Base-by-base conservation (phyloP, 1,284 basidiomycete species). In the Ceratobasidium theobromae region DNA sequence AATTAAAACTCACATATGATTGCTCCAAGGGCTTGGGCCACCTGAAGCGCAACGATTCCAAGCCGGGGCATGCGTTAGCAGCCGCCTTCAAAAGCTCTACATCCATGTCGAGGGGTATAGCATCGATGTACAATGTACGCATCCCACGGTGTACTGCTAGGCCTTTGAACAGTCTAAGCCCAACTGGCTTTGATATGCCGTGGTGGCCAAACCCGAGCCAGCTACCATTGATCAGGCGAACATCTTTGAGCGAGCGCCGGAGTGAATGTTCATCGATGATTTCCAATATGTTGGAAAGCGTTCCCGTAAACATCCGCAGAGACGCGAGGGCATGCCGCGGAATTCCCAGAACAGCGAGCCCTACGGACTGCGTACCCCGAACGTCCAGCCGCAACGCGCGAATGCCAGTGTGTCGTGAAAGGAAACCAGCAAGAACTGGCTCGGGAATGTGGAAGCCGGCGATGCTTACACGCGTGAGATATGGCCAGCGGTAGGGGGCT, bases 171-270 rank as follows among this genome's bases (percentile, higher is more conserved):
- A 62, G 21, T 16, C 58, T 49, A 18, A 62, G 33, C n/a, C 32
- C 58, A 6, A 48, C 58, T 3, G 58, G 58, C 33, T 62, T 62
- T 35, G 58, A 49, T 28, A 62, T 48, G 4, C 58, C 58, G 28
- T 62, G 58, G 27, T 62, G 58, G 21, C 58, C 58, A 38, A 62
- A 62, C 2, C 58, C 58, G 9, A 62, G 46, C 58, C 58, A 62
- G 23, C 58, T 62, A 21, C 58, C 58, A 16, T 35, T 46, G 30
- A 62, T 62, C 25, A 62, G n/a, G 12, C 58, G 58, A 40, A 62
- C 58, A 16, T 62, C 58, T 32, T 33, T 48, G 14, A 62, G 48
- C 21, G 58, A 62, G 8, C 58, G 58, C 18, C 58, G 30, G 9
- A 62, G 32, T 14, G 58, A 33, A 35, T 62, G 58, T 41, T 62